phyloP scores from a whole-genome alignment of 768 basidiomycete species.

The Tylopilus sp. region DNA sequence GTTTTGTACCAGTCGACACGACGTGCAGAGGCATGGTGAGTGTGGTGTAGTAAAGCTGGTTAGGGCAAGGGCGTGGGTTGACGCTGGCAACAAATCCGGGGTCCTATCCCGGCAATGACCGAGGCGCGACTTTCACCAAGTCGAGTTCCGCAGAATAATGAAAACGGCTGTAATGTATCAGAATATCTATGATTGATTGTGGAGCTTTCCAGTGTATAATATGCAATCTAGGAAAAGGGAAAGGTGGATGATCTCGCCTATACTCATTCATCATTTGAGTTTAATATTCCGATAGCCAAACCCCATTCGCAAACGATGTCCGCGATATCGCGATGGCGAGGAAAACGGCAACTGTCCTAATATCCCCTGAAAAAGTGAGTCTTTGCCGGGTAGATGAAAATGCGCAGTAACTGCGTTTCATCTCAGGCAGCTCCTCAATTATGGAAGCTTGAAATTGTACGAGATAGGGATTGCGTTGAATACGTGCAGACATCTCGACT shows the following conservation, averaged over 20 bases:
- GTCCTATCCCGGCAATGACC: too few species aligned
- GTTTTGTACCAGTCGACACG: too few species aligned
- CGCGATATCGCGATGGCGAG: constrained; percentile 49
- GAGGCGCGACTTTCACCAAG: too few species aligned
- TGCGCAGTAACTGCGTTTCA: constrained; percentile 9
- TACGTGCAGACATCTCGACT: constrained; percentile 30
- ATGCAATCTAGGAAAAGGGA: constrained; percentile 41
- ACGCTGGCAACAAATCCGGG: too few species aligned
- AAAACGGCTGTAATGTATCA: too few species aligned
- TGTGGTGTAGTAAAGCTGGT: too few species aligned
- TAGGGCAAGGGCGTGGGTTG: too few species aligned
- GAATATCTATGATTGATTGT: constrained; percentile 7
- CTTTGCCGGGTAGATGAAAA: constrained; percentile 4
- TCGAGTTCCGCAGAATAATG: too few species aligned
- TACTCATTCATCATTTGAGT: neutral
- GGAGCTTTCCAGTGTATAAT: constrained; percentile 42
- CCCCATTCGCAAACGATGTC: constrained; percentile 53
- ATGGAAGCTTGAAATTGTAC: constrained; percentile 67
- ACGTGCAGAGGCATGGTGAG: too few species aligned
- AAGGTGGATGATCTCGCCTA: constrained; percentile 33
- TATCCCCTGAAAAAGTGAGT: constrained; percentile 33
- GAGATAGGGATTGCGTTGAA: constrained; percentile 44
- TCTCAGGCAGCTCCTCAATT: constrained; percentile 70
- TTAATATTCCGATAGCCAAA: constrained; percentile 39
- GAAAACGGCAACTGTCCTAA: constrained; percentile 42